These are phyloP conservation scores for Castanopsis chinensis DNA, from an alignment of 306 rosid genomes.

Conservation along the genomic window DNA sequence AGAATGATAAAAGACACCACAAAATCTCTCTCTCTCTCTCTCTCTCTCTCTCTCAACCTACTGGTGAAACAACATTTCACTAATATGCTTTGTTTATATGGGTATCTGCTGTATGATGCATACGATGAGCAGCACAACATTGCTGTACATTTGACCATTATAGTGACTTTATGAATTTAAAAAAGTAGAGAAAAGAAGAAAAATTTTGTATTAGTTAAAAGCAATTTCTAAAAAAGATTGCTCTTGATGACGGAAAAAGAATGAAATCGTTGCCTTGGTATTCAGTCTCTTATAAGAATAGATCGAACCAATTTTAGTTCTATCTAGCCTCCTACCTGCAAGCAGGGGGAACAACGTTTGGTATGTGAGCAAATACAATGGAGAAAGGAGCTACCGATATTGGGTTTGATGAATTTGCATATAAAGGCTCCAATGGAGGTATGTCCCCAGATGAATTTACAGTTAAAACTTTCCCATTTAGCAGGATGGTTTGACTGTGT, in stretches of 20 bases:
- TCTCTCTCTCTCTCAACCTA: neutral
- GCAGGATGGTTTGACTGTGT: constrained; percentile 71
- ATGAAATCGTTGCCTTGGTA: constrained; percentile 10
- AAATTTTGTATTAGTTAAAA: neutral
- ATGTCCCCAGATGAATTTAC: constrained; percentile 66
- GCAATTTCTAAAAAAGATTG: neutral
- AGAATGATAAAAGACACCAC: neutral
- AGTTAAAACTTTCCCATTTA: constrained; percentile 67
- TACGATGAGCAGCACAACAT: neutral
- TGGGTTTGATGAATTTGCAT: constrained; percentile 55
- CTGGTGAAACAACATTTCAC: neutral
- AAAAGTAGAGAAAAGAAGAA: constrained; percentile 2
- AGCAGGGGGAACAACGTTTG: constrained; percentile 57
- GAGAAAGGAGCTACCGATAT: constrained; percentile 63
- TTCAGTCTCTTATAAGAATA: constrained; percentile 28
- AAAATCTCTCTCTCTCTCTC: neutral
- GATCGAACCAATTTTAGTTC: constrained; percentile 47
- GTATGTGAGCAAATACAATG: constrained; percentile 79
- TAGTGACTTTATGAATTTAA: neutral
- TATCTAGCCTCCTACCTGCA: constrained; percentile 42
- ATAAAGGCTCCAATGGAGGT: constrained; percentile 59
- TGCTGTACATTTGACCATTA: neutral
- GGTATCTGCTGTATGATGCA: neutral
- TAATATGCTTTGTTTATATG: neutral
- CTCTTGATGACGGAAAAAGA: constrained; percentile 16